Evolutionary conservation across 352 stramenopile genomes (phyloP), one percentile per base, ranked within the genome.

Genomic region (Globisporangium perplexum): DNA sequence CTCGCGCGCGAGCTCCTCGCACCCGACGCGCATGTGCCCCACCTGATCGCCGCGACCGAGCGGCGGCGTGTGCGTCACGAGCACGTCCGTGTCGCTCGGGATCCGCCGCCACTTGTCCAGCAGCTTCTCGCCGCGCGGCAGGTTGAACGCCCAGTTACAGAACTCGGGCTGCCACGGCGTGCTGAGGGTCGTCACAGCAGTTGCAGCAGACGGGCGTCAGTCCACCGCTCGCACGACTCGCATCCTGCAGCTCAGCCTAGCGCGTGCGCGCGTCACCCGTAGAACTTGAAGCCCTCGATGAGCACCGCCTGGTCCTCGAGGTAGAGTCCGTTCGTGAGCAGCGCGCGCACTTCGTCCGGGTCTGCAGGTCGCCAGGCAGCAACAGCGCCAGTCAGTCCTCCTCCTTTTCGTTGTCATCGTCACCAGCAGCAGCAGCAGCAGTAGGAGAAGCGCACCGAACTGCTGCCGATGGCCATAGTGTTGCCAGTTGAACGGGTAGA

Each of bases 31-130:
- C 38, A 77, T 52, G 20, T 71, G 66, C 18, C 50, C 41, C 31
- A 86, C 71, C 4, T 71, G 56, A 62, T 97, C 90, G 31, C 77
- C 74, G 38, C 86, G 77, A 0, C 87, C 87, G 55, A 88, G 72
- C 3, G 90, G 88, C 14, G 90, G 90, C 30, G 81, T 78, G 62
- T 97, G 90, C 35, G 88, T 96, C 18, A 97, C 62, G 5, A 97
- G 68, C 57, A 97, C 73, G 54, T 97, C 90, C 7, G 84, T 80
- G 46, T 87, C 57, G 10, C 53, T 58, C 6, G 79, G 83, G 53
- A 88, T 83, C 20, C 47, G 55, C 39, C 59, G 51, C 83, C 80
- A 90, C 51, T 75, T 75, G 6, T 47, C 47, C 1, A 68, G 55
- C 11, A 86, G 53, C 28, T 61, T 49, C 6, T 72, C 62, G 1